A percentile compares a stretch with the other conserved stretches of the same genome.
These are phyloP conservation scores for Theileria luwenshuni DNA, from an alignment of 169 alveolate species.

Conservation along the genomic window DNA sequence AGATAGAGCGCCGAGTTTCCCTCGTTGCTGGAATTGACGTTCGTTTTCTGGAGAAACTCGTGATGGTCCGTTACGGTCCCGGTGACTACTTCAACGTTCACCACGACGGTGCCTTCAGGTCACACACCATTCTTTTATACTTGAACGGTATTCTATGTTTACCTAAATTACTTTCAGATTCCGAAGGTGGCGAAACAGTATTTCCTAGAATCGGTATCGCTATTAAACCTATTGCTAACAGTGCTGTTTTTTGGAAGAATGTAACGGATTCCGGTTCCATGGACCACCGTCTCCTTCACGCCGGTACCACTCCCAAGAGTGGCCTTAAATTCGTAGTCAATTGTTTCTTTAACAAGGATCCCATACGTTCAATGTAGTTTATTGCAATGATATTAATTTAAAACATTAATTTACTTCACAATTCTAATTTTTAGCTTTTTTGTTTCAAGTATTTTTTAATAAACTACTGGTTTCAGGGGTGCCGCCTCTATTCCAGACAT, in stretches of 20 bases:
- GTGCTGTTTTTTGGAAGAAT: constrained; percentile 75
- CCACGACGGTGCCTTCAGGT: constrained; percentile 77
- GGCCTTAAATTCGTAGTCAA: constrained; percentile 59
- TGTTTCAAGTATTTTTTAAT: constrained; percentile 21
- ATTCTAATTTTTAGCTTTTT: not conserved
- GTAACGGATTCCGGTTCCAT: constrained; percentile 62
- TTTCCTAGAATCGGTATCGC: constrained; percentile 72
- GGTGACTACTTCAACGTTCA: constrained; percentile 78
- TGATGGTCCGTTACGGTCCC: constrained; percentile 74
- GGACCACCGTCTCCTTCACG: constrained; percentile 69
- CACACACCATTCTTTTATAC: constrained; percentile 72
- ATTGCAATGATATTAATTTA: not conserved
- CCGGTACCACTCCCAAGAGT: constrained; percentile 64
- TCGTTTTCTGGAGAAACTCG: constrained; percentile 72
- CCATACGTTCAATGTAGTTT: constrained; percentile 11
- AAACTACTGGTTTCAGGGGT: constrained; percentile 66
- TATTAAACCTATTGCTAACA: constrained; percentile 72
- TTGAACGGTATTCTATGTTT: constrained; percentile 54
- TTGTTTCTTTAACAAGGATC: constrained; percentile 55
- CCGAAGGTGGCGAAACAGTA: constrained; percentile 78
- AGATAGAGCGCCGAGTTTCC: constrained; percentile 57
- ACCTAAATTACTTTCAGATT: constrained; percentile 31
- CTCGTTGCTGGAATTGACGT: constrained; percentile 59
- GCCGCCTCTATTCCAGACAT: constrained; percentile 61
- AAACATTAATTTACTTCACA: not conserved